phyloP scores from a whole-genome alignment of 2,329 filamentous ascomycete species.

The Ploettnerulaceae sp. region DNA sequence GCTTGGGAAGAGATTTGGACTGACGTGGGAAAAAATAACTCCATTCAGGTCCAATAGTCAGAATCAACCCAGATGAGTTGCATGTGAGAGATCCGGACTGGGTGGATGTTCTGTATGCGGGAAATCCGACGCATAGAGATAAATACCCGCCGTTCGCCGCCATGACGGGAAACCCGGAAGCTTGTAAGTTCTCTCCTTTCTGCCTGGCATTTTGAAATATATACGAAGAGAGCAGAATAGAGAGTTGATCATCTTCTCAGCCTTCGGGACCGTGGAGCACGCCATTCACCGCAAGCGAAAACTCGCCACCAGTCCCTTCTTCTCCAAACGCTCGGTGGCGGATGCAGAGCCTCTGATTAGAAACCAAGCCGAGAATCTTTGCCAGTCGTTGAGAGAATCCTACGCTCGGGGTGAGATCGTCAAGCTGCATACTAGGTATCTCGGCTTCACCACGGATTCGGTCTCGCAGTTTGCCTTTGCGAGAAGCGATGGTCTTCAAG shows the following conservation, averaged over 20 bases:
- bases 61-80: constrained; percentile 30
- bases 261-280: constrained; percentile 19
- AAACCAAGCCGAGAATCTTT: constrained; percentile 14
- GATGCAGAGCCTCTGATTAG: constrained; percentile 15
- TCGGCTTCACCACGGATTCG: constrained; percentile 15
- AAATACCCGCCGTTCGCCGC: constrained; percentile 16
- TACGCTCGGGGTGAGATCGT: constrained; percentile 7
- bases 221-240: too few relatives aligned
- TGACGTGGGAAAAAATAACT: not conserved
- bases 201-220: not conserved
- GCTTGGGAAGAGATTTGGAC: constrained; percentile 12
- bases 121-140: constrained; percentile 15
- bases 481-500: constrained; percentile 7
- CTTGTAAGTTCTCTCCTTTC: not conserved
- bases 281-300: constrained; percentile 18
- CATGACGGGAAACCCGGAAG: constrained; percentile 11
- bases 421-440: constrained; percentile 8
- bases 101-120: constrained; percentile 25
- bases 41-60: constrained; percentile 24
- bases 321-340: constrained; percentile 16
- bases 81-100: constrained; percentile 31
- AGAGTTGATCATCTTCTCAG: not conserved
- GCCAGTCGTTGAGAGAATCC: constrained; percentile 2
- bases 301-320: constrained; percentile 18
- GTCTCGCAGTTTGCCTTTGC: constrained; percentile 10